Evolutionary conservation across 2,329 filamentous ascomycete genomes (phyloP).

Genomic region (Penicillium occitanis): DNA sequence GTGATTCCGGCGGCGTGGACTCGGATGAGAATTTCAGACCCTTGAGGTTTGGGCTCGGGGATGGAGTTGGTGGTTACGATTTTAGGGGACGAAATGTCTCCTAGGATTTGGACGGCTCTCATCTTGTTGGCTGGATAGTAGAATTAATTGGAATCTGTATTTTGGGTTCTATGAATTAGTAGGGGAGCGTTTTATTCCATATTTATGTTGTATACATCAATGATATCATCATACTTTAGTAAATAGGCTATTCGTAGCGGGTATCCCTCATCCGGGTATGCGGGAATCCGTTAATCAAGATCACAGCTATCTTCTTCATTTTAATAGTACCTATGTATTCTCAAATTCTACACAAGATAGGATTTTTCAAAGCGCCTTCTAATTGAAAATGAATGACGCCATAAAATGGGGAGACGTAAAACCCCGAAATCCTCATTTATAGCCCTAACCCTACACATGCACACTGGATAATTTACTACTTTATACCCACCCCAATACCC

Average conservation of each 20-base stretch:
- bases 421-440: not conserved
- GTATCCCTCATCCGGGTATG: not conserved
- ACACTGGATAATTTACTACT: not conserved
- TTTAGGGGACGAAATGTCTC: not conserved
- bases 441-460: not conserved
- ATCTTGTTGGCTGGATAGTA: not conserved
- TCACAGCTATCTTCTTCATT: not conserved
- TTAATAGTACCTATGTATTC: not conserved
- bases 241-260: not conserved
- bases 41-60: not conserved
- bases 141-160: not conserved
- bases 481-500: not conserved
- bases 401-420: not conserved
- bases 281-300: not conserved
- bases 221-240: not conserved
- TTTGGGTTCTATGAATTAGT: not conserved
- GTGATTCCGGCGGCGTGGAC: constrained; percentile 14
- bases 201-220: not conserved
- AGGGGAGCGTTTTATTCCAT: not conserved
- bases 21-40: constrained; percentile 6
- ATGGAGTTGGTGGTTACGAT: not conserved
- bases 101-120: constrained; percentile 10
- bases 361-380: not conserved
- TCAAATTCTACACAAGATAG: not conserved
- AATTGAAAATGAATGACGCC: not conserved